These are phyloP conservation scores for Epichloe brachyelytri DNA, from an alignment of 2,329 filamentous ascomycete species.

Conservation along the genomic window DNA sequence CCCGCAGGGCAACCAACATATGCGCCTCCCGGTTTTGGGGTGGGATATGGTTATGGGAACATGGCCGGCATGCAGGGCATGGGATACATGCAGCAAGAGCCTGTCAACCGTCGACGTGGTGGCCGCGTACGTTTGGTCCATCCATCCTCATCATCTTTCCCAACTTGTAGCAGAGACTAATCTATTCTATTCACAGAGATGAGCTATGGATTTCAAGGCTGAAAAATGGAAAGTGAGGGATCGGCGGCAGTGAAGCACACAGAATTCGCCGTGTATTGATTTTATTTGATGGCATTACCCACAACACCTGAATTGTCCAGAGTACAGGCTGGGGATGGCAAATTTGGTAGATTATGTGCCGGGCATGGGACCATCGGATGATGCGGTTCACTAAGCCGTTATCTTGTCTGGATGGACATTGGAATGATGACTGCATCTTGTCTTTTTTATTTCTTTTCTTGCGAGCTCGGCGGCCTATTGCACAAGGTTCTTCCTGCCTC, in stretches of 20 bases:
- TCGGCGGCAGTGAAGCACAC: neutral
- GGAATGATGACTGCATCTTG: slow-evolving; percentile 1
- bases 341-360: slow-evolving; percentile 6
- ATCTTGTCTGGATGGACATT: neutral
- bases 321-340: neutral
- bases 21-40: slow-evolving; percentile 36
- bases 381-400: neutral
- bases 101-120: slow-evolving; percentile 37
- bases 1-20: slow-evolving; percentile 30
- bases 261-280: neutral
- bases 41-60: slow-evolving; percentile 33
- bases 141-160: neutral
- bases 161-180: neutral
- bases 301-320: neutral
- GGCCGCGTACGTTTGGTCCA: slow-evolving; percentile 38
- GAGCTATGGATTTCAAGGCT: slow-evolving; percentile 3
- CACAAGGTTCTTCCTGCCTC: neutral
- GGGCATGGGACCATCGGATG: neutral
- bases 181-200: slow-evolving; percentile 13
- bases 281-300: neutral
- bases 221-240: neutral
- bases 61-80: slow-evolving; percentile 35
- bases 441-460: neutral
- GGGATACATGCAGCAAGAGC: slow-evolving; percentile 41
- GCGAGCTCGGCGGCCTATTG: neutral